These are phyloP conservation scores for Populus ilicifolia DNA, from an alignment of 345 rosid species.

Conservation along the genomic window DNA sequence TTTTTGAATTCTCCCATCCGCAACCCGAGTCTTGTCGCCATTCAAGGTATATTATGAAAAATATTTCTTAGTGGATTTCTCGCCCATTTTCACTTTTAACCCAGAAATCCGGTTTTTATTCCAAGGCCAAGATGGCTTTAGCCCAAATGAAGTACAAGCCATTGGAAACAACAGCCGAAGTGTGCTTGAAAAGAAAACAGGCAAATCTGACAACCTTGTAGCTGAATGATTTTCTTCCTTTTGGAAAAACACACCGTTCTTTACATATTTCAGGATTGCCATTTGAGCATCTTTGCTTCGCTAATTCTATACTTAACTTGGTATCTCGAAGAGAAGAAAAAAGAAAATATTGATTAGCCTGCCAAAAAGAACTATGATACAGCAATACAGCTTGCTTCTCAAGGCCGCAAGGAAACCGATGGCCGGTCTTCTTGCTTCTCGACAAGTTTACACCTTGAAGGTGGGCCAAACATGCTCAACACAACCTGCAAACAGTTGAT, in stretches of 20 bases:
- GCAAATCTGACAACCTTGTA: background rate
- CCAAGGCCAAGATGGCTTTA: too few species aligned
- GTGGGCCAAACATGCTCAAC: constrained; percentile 89
- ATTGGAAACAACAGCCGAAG: background rate
- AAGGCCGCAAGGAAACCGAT: constrained; percentile 50
- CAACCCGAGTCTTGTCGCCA: too few species aligned
- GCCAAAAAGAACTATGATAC: constrained; percentile 1
- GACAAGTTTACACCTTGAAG: constrained; percentile 56
- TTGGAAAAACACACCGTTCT: constrained; percentile 7
- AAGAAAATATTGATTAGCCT: background rate
- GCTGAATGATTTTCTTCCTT: background rate
- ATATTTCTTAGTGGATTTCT: too few species aligned
- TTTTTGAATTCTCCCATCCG: too few species aligned
- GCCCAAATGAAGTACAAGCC: background rate
- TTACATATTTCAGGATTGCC: constrained; percentile 21
- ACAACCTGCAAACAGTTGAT: constrained; percentile 55
- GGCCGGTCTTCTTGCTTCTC: constrained; percentile 71
- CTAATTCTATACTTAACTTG: constrained; percentile 15
- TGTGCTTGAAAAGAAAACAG: background rate
- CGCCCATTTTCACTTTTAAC: too few species aligned
- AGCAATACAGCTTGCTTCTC: constrained; percentile 10
- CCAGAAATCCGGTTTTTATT: too few species aligned
- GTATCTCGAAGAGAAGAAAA: background rate
- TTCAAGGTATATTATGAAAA: too few species aligned
- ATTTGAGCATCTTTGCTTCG: background rate